Base-by-base conservation (phyloP, 2,329 filamentous ascomycete genomes). In the Trichophyton simii region DNA sequence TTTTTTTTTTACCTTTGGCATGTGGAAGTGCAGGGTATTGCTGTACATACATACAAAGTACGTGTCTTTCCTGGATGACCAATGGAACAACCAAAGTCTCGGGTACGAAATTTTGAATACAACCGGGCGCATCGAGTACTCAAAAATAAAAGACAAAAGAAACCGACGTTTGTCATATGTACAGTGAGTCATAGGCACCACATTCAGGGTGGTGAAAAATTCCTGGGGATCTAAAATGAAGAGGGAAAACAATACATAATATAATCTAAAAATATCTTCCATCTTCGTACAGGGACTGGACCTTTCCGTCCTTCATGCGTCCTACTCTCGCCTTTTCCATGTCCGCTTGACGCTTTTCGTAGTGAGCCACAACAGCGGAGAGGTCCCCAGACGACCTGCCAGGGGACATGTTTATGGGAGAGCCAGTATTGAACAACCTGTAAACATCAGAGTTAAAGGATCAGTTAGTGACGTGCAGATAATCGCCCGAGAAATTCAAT, bases 341-440 rank as follows among this genome's bases (percentile, higher is more conserved):
- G 63, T 82, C 79, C 69, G 76, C 74, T 62, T 83, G 80, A 68
- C 82, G 69, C 68, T 80, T 79, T 72, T 84, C 76, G 71, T 86
- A 87, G 74, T 87, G 83, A 34, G 79, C 81, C 63, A 85, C 82
- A 61, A 87, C 76, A 59, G 78, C 71, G 69, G 81, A 80, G 67
- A 88, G 75, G 68, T 85, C 80, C 57, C 79, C 80, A 61, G 79
- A 73, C 54, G 75, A 75, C 64, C 82, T 81, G 59, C 85, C 85
- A 50, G 85, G 83, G 36, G 79, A 75, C 61, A 87, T 80, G 69
- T 88, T 88, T 73, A 78, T 84, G 15, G 84, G 84, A 1, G 82
- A 82, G 59, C 82, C 81, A 22, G 75, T 73, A 70, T 87, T 87
- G 74, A 87, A 82, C 65, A 81, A 75, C 67, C 85, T 87, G 69